phyloP scores from a whole-genome alignment of 345 rosid genomes.

The Gossypium turneri region DNA sequence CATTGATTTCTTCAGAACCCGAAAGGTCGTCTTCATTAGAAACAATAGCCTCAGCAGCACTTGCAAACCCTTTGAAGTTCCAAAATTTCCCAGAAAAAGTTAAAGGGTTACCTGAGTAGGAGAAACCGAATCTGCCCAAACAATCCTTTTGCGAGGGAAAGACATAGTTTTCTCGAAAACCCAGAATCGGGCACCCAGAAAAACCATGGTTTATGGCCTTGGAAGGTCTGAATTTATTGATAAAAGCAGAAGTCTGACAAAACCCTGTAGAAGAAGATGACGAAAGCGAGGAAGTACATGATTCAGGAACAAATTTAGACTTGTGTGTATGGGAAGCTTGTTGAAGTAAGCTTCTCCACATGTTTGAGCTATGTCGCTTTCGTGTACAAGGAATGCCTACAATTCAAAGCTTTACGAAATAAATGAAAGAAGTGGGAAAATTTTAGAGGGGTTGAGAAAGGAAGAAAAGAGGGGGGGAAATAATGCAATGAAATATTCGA shows the following conservation, averaged over 20 bases:
- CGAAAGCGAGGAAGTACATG: neutral
- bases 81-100: slow-evolving; percentile 13
- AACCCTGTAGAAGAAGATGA: slow-evolving; percentile 10
- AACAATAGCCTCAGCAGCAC: slow-evolving; percentile 56
- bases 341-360: slow-evolving; percentile 72
- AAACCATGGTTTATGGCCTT: slow-evolving; percentile 1
- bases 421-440: neutral
- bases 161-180: slow-evolving; percentile 20
- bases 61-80: slow-evolving; percentile 37
- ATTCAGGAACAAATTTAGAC: slow-evolving; percentile 31
- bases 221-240: slow-evolving; percentile 12
- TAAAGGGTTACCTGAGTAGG: slow-evolving; percentile 13
- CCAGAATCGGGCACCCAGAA: slow-evolving; percentile 11
- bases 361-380: slow-evolving; percentile 17
- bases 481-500: neutral
- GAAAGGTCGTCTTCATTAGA: slow-evolving; percentile 68
- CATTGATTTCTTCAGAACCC: slow-evolving; percentile 66
- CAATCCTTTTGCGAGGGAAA: slow-evolving; percentile 22
- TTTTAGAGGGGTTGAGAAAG: neutral
- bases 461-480: neutral
- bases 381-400: neutral
- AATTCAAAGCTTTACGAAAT: neutral
- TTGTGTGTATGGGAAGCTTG: slow-evolving; percentile 38
- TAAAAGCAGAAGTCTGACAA: slow-evolving; percentile 1
- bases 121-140: slow-evolving; percentile 16